These are phyloP conservation scores for Salinomyces thailandicus DNA, from an alignment of 2,329 filamentous ascomycete species.

Conservation along the genomic window DNA sequence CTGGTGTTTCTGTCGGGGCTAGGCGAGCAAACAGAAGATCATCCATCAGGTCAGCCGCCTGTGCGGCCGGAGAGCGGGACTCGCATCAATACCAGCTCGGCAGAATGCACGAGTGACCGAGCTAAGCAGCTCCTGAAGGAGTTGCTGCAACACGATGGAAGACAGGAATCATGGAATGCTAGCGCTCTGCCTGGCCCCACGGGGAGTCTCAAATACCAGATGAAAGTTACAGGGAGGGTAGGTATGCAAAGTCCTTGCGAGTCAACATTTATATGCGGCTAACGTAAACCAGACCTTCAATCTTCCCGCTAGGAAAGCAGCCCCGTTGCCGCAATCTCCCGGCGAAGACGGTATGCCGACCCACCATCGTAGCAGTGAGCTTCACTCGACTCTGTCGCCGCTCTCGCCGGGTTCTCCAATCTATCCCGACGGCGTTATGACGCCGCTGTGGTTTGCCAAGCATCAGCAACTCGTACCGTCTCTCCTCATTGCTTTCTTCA, in stretches of 20 bases:
- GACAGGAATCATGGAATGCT: constrained; percentile 18
- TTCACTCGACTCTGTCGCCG: constrained; percentile 88
- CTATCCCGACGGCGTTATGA: constrained; percentile 83
- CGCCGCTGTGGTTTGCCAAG: constrained; percentile 74
- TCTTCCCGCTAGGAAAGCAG: constrained; percentile 53
- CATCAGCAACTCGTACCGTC: constrained; percentile 78
- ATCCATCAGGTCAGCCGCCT: constrained; percentile 13
- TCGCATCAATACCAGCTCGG: constrained; percentile 15
- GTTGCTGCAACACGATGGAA: constrained; percentile 40
- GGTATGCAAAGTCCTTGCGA: constrained; percentile 30
- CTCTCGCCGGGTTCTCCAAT: constrained; percentile 71
- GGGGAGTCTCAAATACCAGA: constrained; percentile 17
- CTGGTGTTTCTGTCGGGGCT: constrained; percentile 75
- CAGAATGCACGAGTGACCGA: constrained; percentile 18
- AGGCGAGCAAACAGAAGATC: constrained; percentile 28
- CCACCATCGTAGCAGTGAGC: constrained; percentile 36
- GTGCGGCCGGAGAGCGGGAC: constrained; percentile 20
- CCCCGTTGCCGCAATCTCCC: constrained; percentile 44
- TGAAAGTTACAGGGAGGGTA: constrained; percentile 61
- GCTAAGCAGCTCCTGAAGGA: constrained; percentile 48
- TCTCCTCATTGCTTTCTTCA: constrained; percentile 70
- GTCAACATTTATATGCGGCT: background rate
- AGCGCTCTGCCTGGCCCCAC: constrained; percentile 17
- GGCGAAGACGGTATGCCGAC: constrained; percentile 25
- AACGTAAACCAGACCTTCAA: constrained; percentile 40